Evolutionary conservation across 2,329 filamentous ascomycete species (phyloP), one percentile per base, ranked within the genome.

Genomic region (Fusarium buxicola): DNA sequence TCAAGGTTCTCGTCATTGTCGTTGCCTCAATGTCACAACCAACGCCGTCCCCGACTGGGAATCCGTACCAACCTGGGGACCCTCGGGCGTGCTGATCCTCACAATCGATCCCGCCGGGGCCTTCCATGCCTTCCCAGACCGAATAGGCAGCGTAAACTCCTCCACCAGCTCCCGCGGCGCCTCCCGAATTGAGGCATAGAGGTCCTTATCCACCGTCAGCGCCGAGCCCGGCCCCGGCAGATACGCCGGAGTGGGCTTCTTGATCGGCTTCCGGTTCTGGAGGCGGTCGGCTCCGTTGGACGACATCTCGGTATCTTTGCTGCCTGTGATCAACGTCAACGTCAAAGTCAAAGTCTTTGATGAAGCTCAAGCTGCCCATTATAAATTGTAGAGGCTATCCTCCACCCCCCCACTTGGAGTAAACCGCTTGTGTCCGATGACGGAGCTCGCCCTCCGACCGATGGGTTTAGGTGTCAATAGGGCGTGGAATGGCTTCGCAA

Each of bases 41-140:
- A 24, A 10, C 36, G 30, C 10, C 44, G 8, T 18, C 7, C 9
- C 24, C 25, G 21, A 15, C n/a, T 15, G 39, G 25, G 18, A 44
- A 30, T 58, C 16, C 58, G 73, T 74, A 81, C 80, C 84, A 44
- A 96, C 91, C 77, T 96, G 92, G 0, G 92, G 87, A 0, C 92
- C 92, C 51, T 89, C 80, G 0, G 91, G 91, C 0, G 92, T 94
- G 55, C 87, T 90, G 60, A 96, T 87, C 12, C 88, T 86, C 58
- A 92, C 85, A 54, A 95, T 84, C 44, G 83, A 83, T 4, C 90
- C 90, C 2, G 86, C 85, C 0, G 86, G 83, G 0, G 90, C 91
- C 43, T 84, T 81, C 89, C 90, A 95, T 1, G 92, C 91, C 58
- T 81, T 82, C 1, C 89, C 92, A 3, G 89, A 91, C 30, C 92